Percentiles rank a stretch among this genome's conserved stretches.
Conservation (phyloP, 1,139 yeast species). For the Zygoascus hellenicus region DNA sequence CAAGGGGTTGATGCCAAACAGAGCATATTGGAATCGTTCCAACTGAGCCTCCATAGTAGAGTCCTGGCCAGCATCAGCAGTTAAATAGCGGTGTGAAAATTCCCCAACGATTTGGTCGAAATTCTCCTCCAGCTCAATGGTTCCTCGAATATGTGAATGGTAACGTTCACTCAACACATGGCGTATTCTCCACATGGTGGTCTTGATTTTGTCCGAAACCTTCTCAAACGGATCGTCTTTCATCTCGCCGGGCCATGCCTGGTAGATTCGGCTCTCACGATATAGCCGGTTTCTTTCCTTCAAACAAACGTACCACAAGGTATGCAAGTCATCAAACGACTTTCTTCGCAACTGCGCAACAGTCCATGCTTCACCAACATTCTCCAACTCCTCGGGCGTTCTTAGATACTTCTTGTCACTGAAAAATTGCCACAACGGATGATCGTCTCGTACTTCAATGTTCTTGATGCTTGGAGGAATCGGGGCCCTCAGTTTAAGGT, state of each 20-base stretch:
- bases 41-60: slow-evolving; percentile 60
- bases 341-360: slow-evolving; percentile 85
- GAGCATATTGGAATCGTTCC: slow-evolving; percentile 70
- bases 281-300: slow-evolving; percentile 76
- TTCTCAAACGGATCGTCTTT: slow-evolving; percentile 37
- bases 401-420: slow-evolving; percentile 54
- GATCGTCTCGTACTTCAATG: slow-evolving; percentile 71
- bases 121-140: slow-evolving; percentile 41
- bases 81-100: slow-evolving; percentile 54
- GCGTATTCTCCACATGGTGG: slow-evolving; percentile 70
- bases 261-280: slow-evolving; percentile 57
- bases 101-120: slow-evolving; percentile 48
- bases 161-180: slow-evolving; percentile 86
- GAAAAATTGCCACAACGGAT: slow-evolving; percentile 95
- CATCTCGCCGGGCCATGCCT: slow-evolving; percentile 34
- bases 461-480: slow-evolving; percentile 75
- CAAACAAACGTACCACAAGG: slow-evolving; percentile 80
- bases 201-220: slow-evolving; percentile 42
- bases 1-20: slow-evolving; percentile 67
- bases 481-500: slow-evolving; percentile 64
- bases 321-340: slow-evolving; percentile 85
- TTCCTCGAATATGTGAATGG: slow-evolving; percentile 60
- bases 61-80: slow-evolving; percentile 52
- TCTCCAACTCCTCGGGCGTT: slow-evolving; percentile 49
- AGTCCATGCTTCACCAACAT: slow-evolving; percentile 75